Evolutionary conservation across 495 filamentous ascomycete species (phyloP).

Genomic region (Penicillium canescens): DNA sequence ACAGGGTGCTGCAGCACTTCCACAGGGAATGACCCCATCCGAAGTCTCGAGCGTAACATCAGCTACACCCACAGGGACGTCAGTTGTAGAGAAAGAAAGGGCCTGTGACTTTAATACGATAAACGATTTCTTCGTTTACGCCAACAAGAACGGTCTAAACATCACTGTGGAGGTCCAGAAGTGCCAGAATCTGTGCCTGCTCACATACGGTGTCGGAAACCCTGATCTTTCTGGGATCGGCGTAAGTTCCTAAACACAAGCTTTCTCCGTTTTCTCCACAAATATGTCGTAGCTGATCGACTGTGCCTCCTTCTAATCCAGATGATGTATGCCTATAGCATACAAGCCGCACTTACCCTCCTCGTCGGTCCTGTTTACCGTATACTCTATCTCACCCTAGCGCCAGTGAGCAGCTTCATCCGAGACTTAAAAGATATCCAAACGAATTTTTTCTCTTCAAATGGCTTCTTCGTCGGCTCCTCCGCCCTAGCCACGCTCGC

Average conservation of each 20-base stretch:
- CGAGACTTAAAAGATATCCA: not conserved
- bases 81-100: not conserved
- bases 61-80: not conserved
- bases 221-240: constrained; percentile 4
- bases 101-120: not conserved
- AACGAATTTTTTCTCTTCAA: not conserved
- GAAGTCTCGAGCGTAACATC: not conserved
- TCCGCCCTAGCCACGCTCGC: not conserved
- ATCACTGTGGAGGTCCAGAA: not conserved
- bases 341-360: not conserved
- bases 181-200: not conserved
- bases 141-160: not conserved
- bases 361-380: not conserved
- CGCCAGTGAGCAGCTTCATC: not conserved
- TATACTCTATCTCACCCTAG: not conserved
- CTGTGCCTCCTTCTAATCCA: not conserved
- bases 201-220: not conserved
- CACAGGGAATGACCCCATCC: not conserved
- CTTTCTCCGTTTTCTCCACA: not conserved
- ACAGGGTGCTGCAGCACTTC: not conserved
- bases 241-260: not conserved
- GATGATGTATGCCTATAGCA: constrained; percentile 2
- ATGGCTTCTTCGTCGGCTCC: constrained; percentile 1
- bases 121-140: not conserved
- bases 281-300: not conserved